Conservation (phyloP, 768 basidiomycete genomes). For the Clitopilus passeckerianus region DNA sequence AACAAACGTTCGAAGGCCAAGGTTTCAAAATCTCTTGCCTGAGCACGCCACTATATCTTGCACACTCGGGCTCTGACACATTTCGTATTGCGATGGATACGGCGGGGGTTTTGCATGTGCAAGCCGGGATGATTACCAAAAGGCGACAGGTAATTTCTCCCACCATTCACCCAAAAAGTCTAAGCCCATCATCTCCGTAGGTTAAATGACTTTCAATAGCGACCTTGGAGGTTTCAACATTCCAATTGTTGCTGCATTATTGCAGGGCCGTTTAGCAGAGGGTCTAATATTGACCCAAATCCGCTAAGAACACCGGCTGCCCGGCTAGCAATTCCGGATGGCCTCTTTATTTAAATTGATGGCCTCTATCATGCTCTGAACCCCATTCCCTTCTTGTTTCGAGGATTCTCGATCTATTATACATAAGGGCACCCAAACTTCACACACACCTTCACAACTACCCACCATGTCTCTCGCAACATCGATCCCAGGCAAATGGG, state of each 20-base stretch:
- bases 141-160: neutral
- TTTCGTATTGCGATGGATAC: neutral
- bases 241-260: neutral
- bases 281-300: neutral
- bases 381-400: neutral
- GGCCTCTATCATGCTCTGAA: neutral
- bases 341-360: neutral
- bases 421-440: neutral
- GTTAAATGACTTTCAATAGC: neutral
- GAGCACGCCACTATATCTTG: neutral
- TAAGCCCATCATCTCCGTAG: neutral
- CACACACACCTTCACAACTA: neutral
- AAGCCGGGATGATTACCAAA: neutral
- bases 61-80: neutral
- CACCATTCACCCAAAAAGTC: neutral
- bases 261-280: neutral
- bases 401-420: neutral
- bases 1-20: neutral
- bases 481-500: conserved; percentile 25
- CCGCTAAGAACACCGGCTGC: neutral
- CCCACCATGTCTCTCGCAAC: conserved; percentile 5
- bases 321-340: neutral
- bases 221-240: neutral
- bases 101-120: no score
- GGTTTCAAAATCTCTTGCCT: neutral